Conservation (phyloP, 768 basidiomycete genomes). For the Cantharellus anzutake region DNA sequence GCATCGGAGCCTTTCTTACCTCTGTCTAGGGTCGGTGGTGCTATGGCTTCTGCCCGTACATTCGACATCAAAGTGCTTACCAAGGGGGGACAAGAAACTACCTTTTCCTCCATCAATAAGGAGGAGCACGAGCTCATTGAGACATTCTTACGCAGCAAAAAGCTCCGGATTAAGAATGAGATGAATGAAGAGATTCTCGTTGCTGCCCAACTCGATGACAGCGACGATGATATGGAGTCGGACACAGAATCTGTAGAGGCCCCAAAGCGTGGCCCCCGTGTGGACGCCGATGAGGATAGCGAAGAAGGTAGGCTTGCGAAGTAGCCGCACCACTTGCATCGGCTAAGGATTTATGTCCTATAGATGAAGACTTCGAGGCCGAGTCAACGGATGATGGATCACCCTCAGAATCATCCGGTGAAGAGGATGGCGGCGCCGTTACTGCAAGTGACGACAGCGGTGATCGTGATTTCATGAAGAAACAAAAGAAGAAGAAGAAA, state of each 20-base stretch:
- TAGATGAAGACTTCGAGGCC: slow-evolving; percentile 83
- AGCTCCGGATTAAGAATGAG: slow-evolving; percentile 88
- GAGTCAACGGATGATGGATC: slow-evolving; percentile 79
- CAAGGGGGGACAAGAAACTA: slow-evolving; percentile 67
- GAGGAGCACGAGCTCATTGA: slow-evolving; percentile 84
- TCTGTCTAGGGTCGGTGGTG: slow-evolving; percentile 49
- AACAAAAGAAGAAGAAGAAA: slow-evolving; percentile 44
- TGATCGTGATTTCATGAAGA: slow-evolving; percentile 14
- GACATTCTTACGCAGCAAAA: slow-evolving; percentile 73
- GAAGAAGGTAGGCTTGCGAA: slow-evolving; percentile 33
- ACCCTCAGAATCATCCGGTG: slow-evolving; percentile 52
- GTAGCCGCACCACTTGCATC: slow-evolving; percentile 1
- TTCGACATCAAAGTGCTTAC: slow-evolving; percentile 86
- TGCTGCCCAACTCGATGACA: slow-evolving; percentile 47
- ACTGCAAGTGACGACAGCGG: slow-evolving; percentile 42
- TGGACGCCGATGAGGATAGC: slow-evolving; percentile 57
- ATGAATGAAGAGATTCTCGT: slow-evolving; percentile 66
- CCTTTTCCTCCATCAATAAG: slow-evolving; percentile 86
- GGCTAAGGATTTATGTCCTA: not conserved
- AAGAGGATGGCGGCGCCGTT: slow-evolving; percentile 28
- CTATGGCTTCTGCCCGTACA: slow-evolving; percentile 72
- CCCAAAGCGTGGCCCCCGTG: slow-evolving; percentile 29
- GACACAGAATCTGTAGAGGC: slow-evolving; percentile 37
- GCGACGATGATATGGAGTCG: slow-evolving; percentile 58
- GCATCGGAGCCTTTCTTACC: not conserved